A percentile compares a stretch with the other conserved stretches of the same genome.
These are phyloP conservation scores for Trifolium pratense DNA, from an alignment of 306 rosid genomes.

Conservation along the genomic window DNA sequence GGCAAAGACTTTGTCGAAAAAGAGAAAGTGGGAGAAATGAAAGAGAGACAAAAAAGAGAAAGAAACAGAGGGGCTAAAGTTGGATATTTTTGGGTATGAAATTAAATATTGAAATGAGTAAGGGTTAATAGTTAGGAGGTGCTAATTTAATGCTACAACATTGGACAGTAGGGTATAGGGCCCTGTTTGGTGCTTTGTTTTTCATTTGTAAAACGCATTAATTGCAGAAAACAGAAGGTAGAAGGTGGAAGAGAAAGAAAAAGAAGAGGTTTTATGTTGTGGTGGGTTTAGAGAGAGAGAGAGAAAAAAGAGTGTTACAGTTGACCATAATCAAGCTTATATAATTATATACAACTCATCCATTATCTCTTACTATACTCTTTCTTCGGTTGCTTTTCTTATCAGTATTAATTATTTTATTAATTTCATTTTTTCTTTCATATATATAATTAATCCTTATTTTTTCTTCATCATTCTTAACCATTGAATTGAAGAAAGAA, in stretches of 20 bases:
- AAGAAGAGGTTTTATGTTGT: neutral
- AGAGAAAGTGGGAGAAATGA: neutral
- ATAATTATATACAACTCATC: slow-evolving; percentile 10
- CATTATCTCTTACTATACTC: slow-evolving; percentile 7
- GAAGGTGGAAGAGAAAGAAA: neutral
- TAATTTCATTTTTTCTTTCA: neutral
- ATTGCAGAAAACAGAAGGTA: slow-evolving; percentile 17
- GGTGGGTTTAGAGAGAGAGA: slow-evolving; percentile 8
- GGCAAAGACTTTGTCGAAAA: neutral
- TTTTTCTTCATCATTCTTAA: neutral
- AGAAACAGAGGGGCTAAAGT: neutral
- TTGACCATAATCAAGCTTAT: slow-evolving; percentile 12
- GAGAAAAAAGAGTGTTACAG: neutral
- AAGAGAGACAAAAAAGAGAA: neutral
- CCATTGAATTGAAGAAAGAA: slow-evolving; percentile 1
- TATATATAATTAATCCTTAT: neutral
- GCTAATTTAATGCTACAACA: neutral
- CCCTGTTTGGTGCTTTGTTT: slow-evolving; percentile 10
- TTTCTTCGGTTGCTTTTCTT: slow-evolving; percentile 5
- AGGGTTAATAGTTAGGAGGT: neutral
- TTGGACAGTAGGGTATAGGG: slow-evolving; percentile 18
- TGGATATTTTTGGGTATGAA: slow-evolving; percentile 4
- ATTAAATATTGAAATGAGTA: neutral
- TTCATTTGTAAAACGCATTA: neutral
- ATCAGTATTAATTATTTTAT: neutral